Evolutionary conservation across 202 grass and related monocot species (phyloP).

Genomic region (Schoenoplectus triqueter): DNA sequence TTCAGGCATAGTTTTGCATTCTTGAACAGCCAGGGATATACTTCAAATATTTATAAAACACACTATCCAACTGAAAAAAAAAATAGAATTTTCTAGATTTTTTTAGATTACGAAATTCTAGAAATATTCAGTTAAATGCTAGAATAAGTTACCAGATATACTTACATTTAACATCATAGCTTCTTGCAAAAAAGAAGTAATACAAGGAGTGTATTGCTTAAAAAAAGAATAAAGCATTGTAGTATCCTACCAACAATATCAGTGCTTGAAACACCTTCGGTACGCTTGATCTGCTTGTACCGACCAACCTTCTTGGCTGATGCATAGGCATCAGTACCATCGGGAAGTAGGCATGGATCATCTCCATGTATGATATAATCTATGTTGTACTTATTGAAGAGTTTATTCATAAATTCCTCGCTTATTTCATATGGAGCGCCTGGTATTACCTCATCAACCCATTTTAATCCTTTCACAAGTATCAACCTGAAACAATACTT

Average conservation of each 20-base stretch:
- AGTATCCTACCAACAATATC: slow-evolving; percentile 77
- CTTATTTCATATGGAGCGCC: slow-evolving; percentile 87
- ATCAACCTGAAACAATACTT: slow-evolving; percentile 58
- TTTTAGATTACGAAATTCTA: background rate
- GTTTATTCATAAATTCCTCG: slow-evolving; percentile 88
- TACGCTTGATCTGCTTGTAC: slow-evolving; percentile 96
- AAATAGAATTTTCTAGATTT: background rate
- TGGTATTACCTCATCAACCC: slow-evolving; percentile 87
- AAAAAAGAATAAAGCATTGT: slow-evolving; percentile 9
- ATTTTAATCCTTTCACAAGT: slow-evolving; percentile 86
- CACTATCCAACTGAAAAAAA: background rate
- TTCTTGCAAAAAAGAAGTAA: background rate
- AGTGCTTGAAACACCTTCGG: slow-evolving; percentile 91
- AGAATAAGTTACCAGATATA: background rate
- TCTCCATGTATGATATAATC: slow-evolving; percentile 94
- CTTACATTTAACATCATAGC: background rate
- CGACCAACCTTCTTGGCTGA: slow-evolving; percentile 82
- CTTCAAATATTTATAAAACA: background rate
- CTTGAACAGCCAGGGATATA: background rate
- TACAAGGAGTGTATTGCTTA: background rate
- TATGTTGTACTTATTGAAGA: slow-evolving; percentile 87
- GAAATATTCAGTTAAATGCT: background rate
- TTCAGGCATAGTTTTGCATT: background rate
- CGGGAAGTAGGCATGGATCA: slow-evolving; percentile 87
- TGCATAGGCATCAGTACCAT: slow-evolving; percentile 85